Evolutionary conservation across 352 stramenopile genomes (phyloP), one percentile per base, ranked within the genome.

Genomic region (Pythium pyrilobum): DNA sequence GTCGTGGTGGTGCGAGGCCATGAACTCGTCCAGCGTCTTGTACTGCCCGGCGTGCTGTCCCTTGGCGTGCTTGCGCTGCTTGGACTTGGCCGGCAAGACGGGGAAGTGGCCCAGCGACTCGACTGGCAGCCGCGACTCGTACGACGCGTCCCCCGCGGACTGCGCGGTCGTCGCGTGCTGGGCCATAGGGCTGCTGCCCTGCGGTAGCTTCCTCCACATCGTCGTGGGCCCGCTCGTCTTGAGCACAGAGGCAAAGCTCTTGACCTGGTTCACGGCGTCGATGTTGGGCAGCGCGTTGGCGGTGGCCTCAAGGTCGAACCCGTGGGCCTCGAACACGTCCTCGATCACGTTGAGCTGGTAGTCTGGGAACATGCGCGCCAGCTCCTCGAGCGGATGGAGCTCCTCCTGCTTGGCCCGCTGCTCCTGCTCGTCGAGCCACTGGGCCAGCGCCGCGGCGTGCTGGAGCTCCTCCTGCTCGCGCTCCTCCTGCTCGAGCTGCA

Each of bases 331-430:
- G 29, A 85, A 65, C 49, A 87, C 72, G 39, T 81, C 67, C 25
- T 88, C 77, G 38, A 90, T 72, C 25, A 87, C 66, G 8, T 85
- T 69, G 16, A 69, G 64, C 40, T 73, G 69, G 61, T 81, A 83
- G 52, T 75, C 42, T 7, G 79, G 77, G 28, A 80, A 90, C 47
- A 85, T 37, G 11, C 67, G 61, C 34, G 82, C 56, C 15, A 90
- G 62, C 52, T 76, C 49, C 29, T 76, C 66, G 34, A 90, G 32
- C 28, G 79, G 72, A 29, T 87, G 77, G 25, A 66, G 55, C 16
- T 86, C 73, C 0, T 70, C 52, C 0, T 32, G 16, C 20, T 49
- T 16, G 16, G 16, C 10, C 15, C 31, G 42, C 3, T 29, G 32
- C 6, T 43, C 62, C 1, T 67, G 38, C 0, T 72, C 56, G 21